Conservation (phyloP, 2,329 filamentous ascomycete species). For the Colletotrichum horii region DNA sequence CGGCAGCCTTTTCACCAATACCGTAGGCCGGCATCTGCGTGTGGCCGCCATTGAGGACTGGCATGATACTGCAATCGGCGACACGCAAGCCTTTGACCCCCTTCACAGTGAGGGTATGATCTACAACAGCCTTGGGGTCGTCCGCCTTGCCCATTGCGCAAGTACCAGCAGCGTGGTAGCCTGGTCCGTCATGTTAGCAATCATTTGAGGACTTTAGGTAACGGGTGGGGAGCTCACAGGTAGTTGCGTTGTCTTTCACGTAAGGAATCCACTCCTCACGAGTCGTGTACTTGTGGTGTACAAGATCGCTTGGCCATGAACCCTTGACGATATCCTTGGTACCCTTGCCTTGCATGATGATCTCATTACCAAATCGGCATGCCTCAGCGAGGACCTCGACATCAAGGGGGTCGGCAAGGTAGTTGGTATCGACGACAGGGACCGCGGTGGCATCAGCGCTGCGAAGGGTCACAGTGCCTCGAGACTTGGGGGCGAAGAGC, state of each 20-base stretch:
- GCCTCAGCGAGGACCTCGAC: conserved; percentile 64
- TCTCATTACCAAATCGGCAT: conserved; percentile 63
- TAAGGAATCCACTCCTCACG: conserved; percentile 64
- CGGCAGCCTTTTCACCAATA: conserved; percentile 56
- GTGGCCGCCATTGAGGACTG: conserved; percentile 53
- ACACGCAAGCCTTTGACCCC: conserved; percentile 60
- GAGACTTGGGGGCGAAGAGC: conserved; percentile 62
- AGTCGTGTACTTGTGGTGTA: conserved; percentile 56
- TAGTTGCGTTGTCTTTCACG: conserved; percentile 64
- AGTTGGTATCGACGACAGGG: conserved; percentile 64
- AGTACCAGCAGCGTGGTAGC: conserved; percentile 63
- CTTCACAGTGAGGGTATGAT: conserved; percentile 55
- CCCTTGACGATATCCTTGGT: conserved; percentile 66
- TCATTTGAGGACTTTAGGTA: background rate
- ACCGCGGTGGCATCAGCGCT: conserved; percentile 52
- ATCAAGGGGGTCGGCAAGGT: conserved; percentile 62
- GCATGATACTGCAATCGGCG: conserved; percentile 58
- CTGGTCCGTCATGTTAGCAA: conserved; percentile 26
- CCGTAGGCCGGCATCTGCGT: conserved; percentile 65
- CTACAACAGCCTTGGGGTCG: conserved; percentile 56
- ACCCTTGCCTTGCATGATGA: conserved; percentile 58
- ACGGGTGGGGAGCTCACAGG: conserved; percentile 48
- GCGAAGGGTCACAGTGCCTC: conserved; percentile 58
- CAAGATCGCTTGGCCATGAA: conserved; percentile 58
- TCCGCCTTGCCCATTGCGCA: conserved; percentile 54